Evolutionary conservation across 2,329 filamentous ascomycete species (phyloP).

Genomic region (Aciculosporium take): DNA sequence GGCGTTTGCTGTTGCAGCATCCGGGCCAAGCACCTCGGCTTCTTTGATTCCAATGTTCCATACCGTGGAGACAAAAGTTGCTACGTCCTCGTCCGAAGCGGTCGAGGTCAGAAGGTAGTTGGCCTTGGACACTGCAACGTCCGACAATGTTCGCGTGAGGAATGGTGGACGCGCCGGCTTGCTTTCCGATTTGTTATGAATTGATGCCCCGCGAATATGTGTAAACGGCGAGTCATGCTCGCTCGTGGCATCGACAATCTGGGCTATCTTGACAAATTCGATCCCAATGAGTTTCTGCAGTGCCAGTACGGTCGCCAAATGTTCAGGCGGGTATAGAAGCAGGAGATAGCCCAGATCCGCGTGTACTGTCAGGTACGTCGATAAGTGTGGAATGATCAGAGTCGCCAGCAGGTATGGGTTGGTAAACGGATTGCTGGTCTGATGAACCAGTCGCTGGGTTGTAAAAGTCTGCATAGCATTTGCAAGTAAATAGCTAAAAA

Average conservation of each 20-base stretch:
- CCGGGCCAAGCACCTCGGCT: conserved; percentile 22
- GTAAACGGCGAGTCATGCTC: conserved; percentile 23
- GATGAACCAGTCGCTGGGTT: conserved; percentile 33
- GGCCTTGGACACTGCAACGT: conserved; percentile 31
- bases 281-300: conserved; percentile 42
- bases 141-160: conserved; percentile 14
- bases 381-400: conserved; percentile 44
- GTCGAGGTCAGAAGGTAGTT: conserved; percentile 43
- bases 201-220: conserved; percentile 23
- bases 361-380: conserved; percentile 42
- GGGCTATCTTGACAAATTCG: conserved; percentile 43
- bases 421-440: conserved; percentile 39
- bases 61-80: conserved; percentile 38
- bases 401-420: conserved; percentile 41
- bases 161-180: conserved; percentile 11
- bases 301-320: conserved; percentile 41
- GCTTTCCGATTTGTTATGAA: conserved; percentile 13
- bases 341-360: conserved; percentile 40
- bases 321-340: conserved; percentile 42
- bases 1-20: conserved; percentile 15
- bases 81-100: conserved; percentile 39
- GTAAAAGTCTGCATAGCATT: conserved; percentile 46
- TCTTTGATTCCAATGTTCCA: conserved; percentile 25
- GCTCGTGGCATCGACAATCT: conserved; percentile 34
- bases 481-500: conserved; percentile 43